A percentile compares a stretch with the other conserved stretches of the same genome.
Evolutionary conservation across 1,284 basidiomycete genomes (phyloP).

Genomic region (Puccinia polysora): DNA sequence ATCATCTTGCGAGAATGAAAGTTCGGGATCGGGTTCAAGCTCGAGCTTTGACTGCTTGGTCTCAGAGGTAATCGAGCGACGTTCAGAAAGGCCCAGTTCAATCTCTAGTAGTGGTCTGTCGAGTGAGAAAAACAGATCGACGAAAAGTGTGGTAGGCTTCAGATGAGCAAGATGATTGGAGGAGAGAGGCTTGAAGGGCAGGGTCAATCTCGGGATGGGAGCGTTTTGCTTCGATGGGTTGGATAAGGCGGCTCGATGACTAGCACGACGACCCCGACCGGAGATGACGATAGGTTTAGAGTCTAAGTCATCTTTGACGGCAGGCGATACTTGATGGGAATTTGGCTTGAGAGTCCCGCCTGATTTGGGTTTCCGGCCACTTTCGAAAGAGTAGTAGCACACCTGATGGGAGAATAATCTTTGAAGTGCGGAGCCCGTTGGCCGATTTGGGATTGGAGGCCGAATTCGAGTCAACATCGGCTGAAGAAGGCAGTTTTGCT

Average conservation of each 20-base stretch:
- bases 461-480: constrained; percentile 9
- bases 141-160: constrained; percentile 8
- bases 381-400: constrained; percentile 23
- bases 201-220: not conserved
- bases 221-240: not conserved
- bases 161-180: constrained; percentile 38
- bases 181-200: constrained; percentile 17
- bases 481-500: no score
- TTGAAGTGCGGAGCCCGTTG: not conserved
- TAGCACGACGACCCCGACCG: constrained; percentile 18
- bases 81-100: constrained; percentile 7
- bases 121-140: constrained; percentile 33
- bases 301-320: constrained; percentile 1
- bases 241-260: not conserved
- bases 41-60: not conserved
- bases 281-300: constrained; percentile 19
- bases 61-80: constrained; percentile 28
- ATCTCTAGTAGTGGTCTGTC: constrained; percentile 33
- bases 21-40: not conserved
- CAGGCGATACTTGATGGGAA: not conserved
- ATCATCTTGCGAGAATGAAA: not conserved
- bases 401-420: not conserved
- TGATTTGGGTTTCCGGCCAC: constrained; percentile 31
- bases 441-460: constrained; percentile 6
- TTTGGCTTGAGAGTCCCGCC: not conserved